phyloP scores from a whole-genome alignment of 2,329 filamentous ascomycete genomes.

The Didymella arachidicola region DNA sequence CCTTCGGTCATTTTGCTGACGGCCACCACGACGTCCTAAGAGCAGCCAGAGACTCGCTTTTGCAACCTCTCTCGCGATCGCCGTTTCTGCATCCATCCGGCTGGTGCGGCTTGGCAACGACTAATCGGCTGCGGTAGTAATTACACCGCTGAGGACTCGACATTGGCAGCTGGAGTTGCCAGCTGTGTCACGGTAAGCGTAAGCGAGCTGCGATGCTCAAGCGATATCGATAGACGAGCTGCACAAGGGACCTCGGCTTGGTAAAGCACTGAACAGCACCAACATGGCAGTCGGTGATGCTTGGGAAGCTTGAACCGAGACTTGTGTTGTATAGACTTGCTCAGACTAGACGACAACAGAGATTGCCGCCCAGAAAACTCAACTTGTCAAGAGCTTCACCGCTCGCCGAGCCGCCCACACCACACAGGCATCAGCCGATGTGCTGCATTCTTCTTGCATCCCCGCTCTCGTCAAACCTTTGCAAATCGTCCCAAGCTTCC shows the following conservation, averaged over 20 bases:
- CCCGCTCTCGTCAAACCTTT: slow-evolving; percentile 19
- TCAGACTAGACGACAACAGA: slow-evolving; percentile 4
- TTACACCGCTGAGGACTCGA: background rate
- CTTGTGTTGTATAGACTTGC: slow-evolving; percentile 1
- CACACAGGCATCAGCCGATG: slow-evolving; percentile 17
- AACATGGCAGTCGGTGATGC: slow-evolving; percentile 3
- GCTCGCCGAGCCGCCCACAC: slow-evolving; percentile 19
- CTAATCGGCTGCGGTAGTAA: background rate
- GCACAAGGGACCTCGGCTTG: background rate
- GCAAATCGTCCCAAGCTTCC: slow-evolving; percentile 18
- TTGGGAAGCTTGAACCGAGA: slow-evolving; percentile 19
- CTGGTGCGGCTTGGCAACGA: background rate
- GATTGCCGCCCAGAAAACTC: slow-evolving; percentile 11
- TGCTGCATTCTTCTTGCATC: slow-evolving; percentile 22
- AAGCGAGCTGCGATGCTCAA: slow-evolving; percentile 10
- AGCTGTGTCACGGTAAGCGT: slow-evolving; percentile 6
- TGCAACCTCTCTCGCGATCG: background rate
- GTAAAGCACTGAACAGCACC: background rate
- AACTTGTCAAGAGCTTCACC: slow-evolving; percentile 18
- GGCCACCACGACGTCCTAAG: background rate
- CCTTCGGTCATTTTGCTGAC: slow-evolving; percentile 12
- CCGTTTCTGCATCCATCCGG: slow-evolving; percentile 9
- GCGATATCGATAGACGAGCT: slow-evolving; percentile 2
- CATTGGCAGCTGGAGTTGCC: slow-evolving; percentile 1
- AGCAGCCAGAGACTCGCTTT: background rate